These are phyloP conservation scores for Neofusicoccum sp. DNA, from an alignment of 2,329 filamentous ascomycete genomes.

Conservation along the genomic window DNA sequence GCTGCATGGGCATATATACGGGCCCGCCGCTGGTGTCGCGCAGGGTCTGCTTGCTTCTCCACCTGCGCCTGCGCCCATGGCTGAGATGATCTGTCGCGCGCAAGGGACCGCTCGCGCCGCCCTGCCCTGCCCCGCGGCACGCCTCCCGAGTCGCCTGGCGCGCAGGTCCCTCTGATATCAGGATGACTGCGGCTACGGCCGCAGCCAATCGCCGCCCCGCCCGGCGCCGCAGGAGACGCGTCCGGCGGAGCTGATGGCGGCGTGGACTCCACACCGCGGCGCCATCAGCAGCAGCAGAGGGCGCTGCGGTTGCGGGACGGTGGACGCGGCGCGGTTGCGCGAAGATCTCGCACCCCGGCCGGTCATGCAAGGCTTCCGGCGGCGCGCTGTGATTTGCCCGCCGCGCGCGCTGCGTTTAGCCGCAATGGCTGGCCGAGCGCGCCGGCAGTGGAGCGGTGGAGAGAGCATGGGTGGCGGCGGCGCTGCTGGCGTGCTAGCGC, in stretches of 20 bases:
- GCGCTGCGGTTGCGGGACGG: background rate
- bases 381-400: slow-evolving; percentile 1
- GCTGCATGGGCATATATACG: background rate
- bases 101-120: background rate
- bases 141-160: background rate
- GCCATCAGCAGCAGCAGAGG: background rate
- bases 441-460: background rate
- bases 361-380: background rate
- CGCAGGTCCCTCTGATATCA: slow-evolving; percentile 2
- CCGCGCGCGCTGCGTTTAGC: background rate
- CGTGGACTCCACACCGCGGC: background rate
- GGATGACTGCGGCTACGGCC: background rate
- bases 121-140: background rate
- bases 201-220: background rate
- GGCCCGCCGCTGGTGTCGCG: background rate
- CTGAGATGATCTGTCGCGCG: background rate
- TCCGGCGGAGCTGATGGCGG: slow-evolving; percentile 4
- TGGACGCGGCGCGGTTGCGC: background rate
- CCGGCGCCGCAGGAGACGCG: background rate
- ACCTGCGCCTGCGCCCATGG: background rate
- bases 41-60: background rate
- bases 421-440: background rate
- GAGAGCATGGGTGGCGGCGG: background rate
- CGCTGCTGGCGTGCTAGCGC: background rate
- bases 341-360: slow-evolving; percentile 1